Percentiles rank a stretch among this genome's conserved stretches.
Conservation (phyloP, 306 rosid genomes). For the Trifolium repens region DNA sequence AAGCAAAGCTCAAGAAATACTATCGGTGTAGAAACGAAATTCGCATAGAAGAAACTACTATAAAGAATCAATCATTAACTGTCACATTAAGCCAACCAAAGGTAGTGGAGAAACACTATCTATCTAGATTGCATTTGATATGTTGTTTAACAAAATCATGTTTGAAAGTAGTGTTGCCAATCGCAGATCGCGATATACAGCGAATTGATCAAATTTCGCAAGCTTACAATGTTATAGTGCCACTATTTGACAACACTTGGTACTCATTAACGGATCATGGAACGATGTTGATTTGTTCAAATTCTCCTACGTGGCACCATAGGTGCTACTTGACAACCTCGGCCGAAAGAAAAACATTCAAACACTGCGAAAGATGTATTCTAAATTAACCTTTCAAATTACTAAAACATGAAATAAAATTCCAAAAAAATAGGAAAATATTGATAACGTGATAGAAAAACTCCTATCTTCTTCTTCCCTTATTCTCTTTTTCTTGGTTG, state of each 20-base stretch:
- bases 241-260: background rate
- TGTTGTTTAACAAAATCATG: constrained; percentile 22
- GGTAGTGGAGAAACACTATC: background rate
- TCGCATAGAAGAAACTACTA: constrained; percentile 23
- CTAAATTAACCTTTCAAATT: constrained; percentile 4
- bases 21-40: background rate
- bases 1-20: background rate
- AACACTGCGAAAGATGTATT: constrained; percentile 16
- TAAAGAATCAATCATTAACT: background rate
- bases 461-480: background rate
- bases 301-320: background rate
- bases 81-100: background rate
- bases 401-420: background rate
- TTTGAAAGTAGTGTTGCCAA: background rate
- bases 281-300: background rate
- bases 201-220: background rate
- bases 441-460: constrained; percentile 12
- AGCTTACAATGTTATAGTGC: background rate
- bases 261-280: background rate
- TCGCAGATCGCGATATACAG: background rate
- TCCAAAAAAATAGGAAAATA: background rate
- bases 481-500: constrained; percentile 1
- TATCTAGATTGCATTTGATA: constrained; percentile 14
- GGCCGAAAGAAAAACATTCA: background rate
- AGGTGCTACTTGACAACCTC: background rate